A percentile compares a stretch with the other conserved stretches of the same genome.
phyloP scores from a whole-genome alignment of 2,329 filamentous ascomycete species.

The Cladosporium velox region DNA sequence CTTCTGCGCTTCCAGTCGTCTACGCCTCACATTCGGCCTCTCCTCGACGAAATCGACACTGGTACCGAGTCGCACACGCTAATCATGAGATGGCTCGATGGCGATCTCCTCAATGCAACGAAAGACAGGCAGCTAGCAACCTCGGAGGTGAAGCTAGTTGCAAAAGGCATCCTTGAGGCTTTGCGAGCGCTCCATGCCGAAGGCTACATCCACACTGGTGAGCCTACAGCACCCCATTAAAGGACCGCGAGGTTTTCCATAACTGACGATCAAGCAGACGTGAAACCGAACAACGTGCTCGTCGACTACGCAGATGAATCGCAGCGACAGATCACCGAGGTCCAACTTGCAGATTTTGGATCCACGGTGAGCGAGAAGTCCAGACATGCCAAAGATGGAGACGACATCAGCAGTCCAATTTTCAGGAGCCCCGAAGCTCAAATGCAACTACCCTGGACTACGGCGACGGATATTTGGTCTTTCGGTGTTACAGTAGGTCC shows the following conservation, averaged over 20 bases:
- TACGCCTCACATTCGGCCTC: constrained; percentile 18
- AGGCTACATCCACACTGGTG: constrained; percentile 34
- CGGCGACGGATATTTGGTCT: constrained; percentile 44
- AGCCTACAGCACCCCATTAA: constrained; percentile 3
- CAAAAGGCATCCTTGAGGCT: constrained; percentile 29
- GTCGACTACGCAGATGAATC: constrained; percentile 35
- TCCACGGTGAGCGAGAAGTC: constrained; percentile 20
- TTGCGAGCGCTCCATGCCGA: constrained; percentile 32
- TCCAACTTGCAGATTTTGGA: constrained; percentile 34
- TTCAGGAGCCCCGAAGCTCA: constrained; percentile 42
- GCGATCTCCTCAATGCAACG: not conserved
- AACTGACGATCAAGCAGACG: constrained; percentile 24
- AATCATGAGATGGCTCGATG: constrained; percentile 17
- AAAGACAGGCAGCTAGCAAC: not conserved
- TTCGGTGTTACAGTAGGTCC: constrained; percentile 40
- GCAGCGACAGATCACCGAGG: constrained; percentile 33
- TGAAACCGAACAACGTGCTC: constrained; percentile 43
- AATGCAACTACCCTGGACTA: constrained; percentile 39
- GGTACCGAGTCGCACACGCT: not conserved
- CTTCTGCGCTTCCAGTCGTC: constrained; percentile 16
- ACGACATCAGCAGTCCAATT: constrained; percentile 39
- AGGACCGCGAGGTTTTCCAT: not conserved
- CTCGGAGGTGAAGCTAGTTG: constrained; percentile 24
- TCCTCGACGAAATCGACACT: constrained; percentile 18
- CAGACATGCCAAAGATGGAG: constrained; percentile 28